Percentiles rank a stretch among this genome's conserved stretches.
phyloP scores from a whole-genome alignment of 805 yeast genomes.

The Candida dendrica region DNA sequence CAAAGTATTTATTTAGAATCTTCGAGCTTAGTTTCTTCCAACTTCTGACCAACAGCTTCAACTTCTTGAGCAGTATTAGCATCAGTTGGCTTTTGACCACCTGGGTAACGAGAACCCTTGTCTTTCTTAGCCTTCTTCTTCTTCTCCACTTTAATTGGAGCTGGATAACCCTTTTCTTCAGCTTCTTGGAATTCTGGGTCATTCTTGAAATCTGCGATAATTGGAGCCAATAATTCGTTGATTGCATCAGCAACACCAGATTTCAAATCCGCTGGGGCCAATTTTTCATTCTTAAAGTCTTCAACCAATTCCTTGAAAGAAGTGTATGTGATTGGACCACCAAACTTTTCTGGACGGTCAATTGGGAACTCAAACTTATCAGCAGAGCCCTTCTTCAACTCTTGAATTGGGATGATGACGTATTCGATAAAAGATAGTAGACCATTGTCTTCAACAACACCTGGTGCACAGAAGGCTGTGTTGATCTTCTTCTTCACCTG shows the following conservation, averaged over 20 bases:
- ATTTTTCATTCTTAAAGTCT: conserved; percentile 65
- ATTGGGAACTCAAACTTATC: conserved; percentile 61
- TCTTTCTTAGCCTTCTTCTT: conserved; percentile 75
- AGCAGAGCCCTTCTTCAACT: conserved; percentile 49
- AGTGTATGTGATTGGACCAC: conserved; percentile 78
- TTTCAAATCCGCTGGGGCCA: conserved; percentile 92
- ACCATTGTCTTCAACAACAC: conserved; percentile 87
- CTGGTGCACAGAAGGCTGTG: conserved; percentile 94
- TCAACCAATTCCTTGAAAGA: conserved; percentile 61
- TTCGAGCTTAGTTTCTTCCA: conserved; percentile 32
- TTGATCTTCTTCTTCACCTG: conserved; percentile 82
- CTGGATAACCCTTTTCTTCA: conserved; percentile 78
- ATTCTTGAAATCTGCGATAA: conserved; percentile 58
- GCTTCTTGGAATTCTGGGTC: conserved; percentile 72
- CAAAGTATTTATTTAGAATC: conserved; percentile 5
- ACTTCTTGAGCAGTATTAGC: conserved; percentile 20
- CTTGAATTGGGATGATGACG: conserved; percentile 82
- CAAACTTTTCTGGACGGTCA: conserved; percentile 93
- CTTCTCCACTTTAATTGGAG: conserved; percentile 49
- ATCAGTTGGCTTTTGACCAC: conserved; percentile 29
- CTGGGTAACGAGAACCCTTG: conserved; percentile 89
- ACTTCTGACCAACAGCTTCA: conserved; percentile 28
- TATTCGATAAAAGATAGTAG: conserved; percentile 76
- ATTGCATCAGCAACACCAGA: conserved; percentile 85
- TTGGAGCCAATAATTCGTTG: conserved; percentile 74